Percentiles rank a stretch among this genome's conserved stretches.
Evolutionary conservation across 1,284 basidiomycete genomes (phyloP).

Genomic region (Cystobasidiaceae sp.): DNA sequence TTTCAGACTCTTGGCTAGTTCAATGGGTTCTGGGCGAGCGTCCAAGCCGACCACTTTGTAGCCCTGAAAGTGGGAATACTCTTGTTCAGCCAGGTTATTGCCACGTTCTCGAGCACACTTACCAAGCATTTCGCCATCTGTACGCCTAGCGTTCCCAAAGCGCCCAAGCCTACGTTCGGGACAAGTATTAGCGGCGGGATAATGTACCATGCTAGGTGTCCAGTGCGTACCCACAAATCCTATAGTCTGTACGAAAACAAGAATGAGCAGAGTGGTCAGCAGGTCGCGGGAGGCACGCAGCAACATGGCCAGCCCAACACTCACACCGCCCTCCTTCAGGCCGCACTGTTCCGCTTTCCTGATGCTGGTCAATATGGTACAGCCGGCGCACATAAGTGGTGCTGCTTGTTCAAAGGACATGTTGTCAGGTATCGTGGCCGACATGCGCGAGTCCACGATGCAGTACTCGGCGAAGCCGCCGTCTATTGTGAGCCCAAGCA

Average conservation of each 20-base stretch:
- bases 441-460: slow-evolving; percentile 31
- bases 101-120: neutral
- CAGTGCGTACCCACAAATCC: slow-evolving; percentile 35
- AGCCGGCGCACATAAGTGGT: slow-evolving; percentile 39
- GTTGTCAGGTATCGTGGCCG: slow-evolving; percentile 34
- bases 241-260: slow-evolving; percentile 29
- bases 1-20: slow-evolving; percentile 34
- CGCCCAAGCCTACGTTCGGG: slow-evolving; percentile 33
- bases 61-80: slow-evolving; percentile 24
- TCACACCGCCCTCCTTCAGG: slow-evolving; percentile 7
- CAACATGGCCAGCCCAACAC: too few species aligned
- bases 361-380: slow-evolving; percentile 33
- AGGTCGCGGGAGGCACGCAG: too few species aligned
- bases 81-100: neutral
- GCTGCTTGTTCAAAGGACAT: slow-evolving; percentile 38
- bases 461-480: slow-evolving; percentile 48
- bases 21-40: slow-evolving; percentile 37
- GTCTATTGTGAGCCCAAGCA: slow-evolving; percentile 25
- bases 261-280: slow-evolving; percentile 26
- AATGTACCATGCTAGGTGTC: neutral
- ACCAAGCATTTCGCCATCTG: slow-evolving; percentile 39
- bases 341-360: slow-evolving; percentile 21
- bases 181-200: neutral
- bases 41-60: slow-evolving; percentile 38
- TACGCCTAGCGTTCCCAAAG: slow-evolving; percentile 37